Evolutionary conservation across 2,329 filamentous ascomycete genomes (phyloP).

Genomic region (Thermothelomyces thermophilus): DNA sequence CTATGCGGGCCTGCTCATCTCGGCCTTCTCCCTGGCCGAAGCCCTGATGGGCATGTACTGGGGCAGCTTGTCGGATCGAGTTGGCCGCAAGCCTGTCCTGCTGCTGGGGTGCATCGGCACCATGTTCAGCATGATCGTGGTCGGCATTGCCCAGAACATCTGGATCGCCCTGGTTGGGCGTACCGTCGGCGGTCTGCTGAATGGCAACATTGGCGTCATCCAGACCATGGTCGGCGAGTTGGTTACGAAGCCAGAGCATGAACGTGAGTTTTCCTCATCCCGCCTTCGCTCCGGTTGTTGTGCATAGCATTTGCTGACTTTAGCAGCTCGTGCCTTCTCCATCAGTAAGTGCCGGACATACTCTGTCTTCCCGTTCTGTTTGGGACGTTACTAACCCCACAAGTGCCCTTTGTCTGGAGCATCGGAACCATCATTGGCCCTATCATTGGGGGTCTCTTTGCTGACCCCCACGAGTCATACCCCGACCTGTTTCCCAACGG

Average conservation of each 20-base stretch:
- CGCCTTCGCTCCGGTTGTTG: neutral
- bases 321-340: constrained; percentile 69
- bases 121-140: constrained; percentile 72
- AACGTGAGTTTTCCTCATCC: constrained; percentile 59
- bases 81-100: constrained; percentile 80
- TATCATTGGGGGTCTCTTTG: constrained; percentile 80
- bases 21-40: constrained; percentile 77
- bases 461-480: constrained; percentile 68
- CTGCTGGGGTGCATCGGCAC: constrained; percentile 76
- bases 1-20: constrained; percentile 83
- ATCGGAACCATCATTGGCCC: constrained; percentile 86
- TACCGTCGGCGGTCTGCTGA: constrained; percentile 72
- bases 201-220: constrained; percentile 86
- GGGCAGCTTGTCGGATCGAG: constrained; percentile 73
- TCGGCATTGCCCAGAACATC: constrained; percentile 77
- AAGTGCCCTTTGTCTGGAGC: constrained; percentile 84
- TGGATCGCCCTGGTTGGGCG: constrained; percentile 75
- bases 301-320: constrained; percentile 17
- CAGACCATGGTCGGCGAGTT: constrained; percentile 91
- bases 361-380: neutral
- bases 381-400: neutral
- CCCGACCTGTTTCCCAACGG: constrained; percentile 61
- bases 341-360: constrained; percentile 50
- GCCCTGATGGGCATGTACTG: constrained; percentile 81
- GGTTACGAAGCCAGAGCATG: constrained; percentile 75